phyloP scores from a whole-genome alignment of 129 eudicot species.

The Tagetes patula region DNA sequence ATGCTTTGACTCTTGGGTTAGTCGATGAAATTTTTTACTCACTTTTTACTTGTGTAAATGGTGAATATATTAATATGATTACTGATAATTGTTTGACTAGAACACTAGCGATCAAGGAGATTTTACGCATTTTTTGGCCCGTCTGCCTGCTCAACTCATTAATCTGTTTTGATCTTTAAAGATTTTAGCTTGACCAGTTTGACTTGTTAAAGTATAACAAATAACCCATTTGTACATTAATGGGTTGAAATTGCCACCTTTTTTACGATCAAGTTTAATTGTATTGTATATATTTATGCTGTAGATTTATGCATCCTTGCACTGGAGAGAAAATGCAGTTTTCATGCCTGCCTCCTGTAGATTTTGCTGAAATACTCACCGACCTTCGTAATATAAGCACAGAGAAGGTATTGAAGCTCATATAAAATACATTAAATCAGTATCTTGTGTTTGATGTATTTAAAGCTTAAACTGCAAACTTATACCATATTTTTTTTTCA shows the following conservation, averaged over 20 bases:
- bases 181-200: not conserved
- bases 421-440: not conserved
- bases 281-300: not conserved
- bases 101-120: not conserved
- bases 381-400: constrained; percentile 60
- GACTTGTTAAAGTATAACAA: not conserved
- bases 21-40: constrained; percentile 18
- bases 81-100: not conserved
- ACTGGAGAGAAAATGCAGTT: constrained; percentile 68
- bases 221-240: not conserved
- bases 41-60: not conserved
- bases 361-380: constrained; percentile 71
- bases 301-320: constrained; percentile 79
- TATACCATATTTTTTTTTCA: not conserved
- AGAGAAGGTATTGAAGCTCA: constrained; percentile 44
- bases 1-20: constrained; percentile 89
- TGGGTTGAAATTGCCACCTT: not conserved
- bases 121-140: not conserved
- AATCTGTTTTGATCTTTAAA: not conserved
- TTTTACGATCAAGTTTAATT: not conserved
- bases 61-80: not conserved
- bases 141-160: not conserved
- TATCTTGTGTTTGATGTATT: not conserved
- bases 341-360: constrained; percentile 80
- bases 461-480: not conserved